A percentile compares a stretch with the other conserved stretches of the same genome.
These are phyloP conservation scores for Wallacemonas collosoma DNA, from an alignment of 208 protist species.

Conservation along the genomic window DNA sequence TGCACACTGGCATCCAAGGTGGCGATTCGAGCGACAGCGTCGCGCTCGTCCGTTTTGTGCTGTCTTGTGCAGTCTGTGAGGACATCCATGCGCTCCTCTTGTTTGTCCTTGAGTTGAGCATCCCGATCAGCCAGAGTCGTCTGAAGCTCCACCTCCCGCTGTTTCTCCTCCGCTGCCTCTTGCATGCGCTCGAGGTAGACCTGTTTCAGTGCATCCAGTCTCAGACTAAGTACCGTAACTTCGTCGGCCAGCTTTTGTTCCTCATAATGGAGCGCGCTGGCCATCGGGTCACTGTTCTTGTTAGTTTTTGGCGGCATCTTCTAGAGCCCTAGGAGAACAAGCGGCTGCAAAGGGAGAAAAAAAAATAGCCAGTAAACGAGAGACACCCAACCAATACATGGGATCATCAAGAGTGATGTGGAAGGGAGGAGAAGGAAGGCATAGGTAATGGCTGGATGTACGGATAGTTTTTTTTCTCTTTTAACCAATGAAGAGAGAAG, in stretches of 20 bases:
- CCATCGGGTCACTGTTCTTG: conserved; percentile 28
- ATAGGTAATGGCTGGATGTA: too few relatives aligned
- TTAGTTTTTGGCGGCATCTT: conserved; percentile 24
- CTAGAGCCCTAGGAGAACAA: background rate
- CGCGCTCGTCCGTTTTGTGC: conserved; percentile 80
- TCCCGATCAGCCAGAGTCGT: conserved; percentile 28
- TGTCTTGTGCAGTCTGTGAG: conserved; percentile 85
- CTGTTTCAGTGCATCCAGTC: conserved; percentile 63
- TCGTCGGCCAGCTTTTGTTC: conserved; percentile 72
- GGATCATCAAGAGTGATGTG: too few relatives aligned
- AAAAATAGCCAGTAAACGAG: too few relatives aligned
- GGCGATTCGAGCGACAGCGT: conserved; percentile 56
- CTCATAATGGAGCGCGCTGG: conserved; percentile 51
- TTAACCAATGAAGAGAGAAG: too few relatives aligned
- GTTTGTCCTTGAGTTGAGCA: conserved; percentile 31
- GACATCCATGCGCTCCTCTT: conserved; percentile 73
- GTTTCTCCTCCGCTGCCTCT: conserved; percentile 33
- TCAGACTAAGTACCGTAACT: conserved; percentile 45
- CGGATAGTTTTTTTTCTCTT: too few relatives aligned
- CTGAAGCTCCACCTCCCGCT: conserved; percentile 44
- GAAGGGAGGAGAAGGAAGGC: too few relatives aligned
- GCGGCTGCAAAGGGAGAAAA: background rate
- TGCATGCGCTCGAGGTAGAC: conserved; percentile 61
- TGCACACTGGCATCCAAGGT: conserved; percentile 57
- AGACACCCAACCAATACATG: too few relatives aligned